A percentile compares a stretch with the other conserved stretches of the same genome.
These are phyloP conservation scores for Arthrobotrys sinensis DNA, from an alignment of 2,329 filamentous ascomycete genomes.

Conservation along the genomic window DNA sequence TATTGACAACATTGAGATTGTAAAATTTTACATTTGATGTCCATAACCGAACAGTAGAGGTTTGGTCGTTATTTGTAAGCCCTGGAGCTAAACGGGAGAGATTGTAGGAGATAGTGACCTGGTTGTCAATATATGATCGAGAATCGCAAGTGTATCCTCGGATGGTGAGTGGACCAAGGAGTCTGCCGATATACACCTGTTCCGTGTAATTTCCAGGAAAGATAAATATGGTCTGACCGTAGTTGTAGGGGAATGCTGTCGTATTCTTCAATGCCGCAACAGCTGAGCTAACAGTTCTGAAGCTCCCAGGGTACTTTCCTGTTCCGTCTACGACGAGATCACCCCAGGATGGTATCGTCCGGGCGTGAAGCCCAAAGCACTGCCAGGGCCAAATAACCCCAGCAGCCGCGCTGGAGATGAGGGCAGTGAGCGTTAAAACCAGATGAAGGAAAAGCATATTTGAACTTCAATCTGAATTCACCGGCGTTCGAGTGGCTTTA, in stretches of 20 bases:
- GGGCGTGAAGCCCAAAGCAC: conserved; percentile 39
- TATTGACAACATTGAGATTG: conserved; percentile 75
- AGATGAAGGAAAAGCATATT: conserved; percentile 24
- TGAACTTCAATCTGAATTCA: background rate
- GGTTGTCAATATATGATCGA: conserved; percentile 72
- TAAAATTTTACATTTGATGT: conserved; percentile 74
- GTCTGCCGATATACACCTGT: conserved; percentile 73
- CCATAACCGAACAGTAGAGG: conserved; percentile 69
- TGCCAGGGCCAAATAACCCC: conserved; percentile 41
- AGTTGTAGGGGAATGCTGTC: conserved; percentile 27
- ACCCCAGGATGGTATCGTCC: conserved; percentile 19
- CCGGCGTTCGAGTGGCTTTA: background rate
- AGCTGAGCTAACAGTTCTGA: conserved; percentile 30
- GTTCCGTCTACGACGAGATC: conserved; percentile 48
- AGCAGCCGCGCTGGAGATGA: conserved; percentile 22
- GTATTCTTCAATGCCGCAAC: conserved; percentile 49
- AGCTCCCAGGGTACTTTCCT: conserved; percentile 43
- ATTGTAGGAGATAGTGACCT: conserved; percentile 72
- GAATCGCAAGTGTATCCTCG: conserved; percentile 75
- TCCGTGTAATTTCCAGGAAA: conserved; percentile 75
- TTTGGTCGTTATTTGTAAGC: conserved; percentile 72
- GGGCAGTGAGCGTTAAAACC: conserved; percentile 9
- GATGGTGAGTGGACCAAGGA: conserved; percentile 71
- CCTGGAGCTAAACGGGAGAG: conserved; percentile 69
- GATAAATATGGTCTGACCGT: conserved; percentile 72